Evolutionary conservation across 2,329 filamentous ascomycete genomes (phyloP).

Genomic region (Microsporum canis): DNA sequence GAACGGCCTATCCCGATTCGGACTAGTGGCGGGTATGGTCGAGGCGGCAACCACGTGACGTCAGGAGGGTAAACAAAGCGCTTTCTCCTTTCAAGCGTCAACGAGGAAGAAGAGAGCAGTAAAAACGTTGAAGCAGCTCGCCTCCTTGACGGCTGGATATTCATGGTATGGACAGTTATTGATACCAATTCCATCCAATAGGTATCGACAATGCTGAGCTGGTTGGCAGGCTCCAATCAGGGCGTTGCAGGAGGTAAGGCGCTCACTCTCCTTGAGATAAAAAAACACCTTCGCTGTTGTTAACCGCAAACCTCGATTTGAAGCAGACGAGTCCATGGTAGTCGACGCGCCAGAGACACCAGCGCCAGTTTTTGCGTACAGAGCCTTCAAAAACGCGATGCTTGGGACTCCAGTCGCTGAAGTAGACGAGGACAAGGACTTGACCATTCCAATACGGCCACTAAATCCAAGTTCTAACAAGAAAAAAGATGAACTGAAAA

Average conservation of each 20-base stretch:
- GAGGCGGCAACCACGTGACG: background rate
- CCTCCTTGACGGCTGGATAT: background rate
- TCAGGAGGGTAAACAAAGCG: slow-evolving; percentile 2
- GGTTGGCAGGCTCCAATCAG: slow-evolving; percentile 24
- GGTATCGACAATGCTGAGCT: slow-evolving; percentile 22
- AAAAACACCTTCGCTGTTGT: background rate
- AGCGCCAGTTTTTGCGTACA: slow-evolving; percentile 55
- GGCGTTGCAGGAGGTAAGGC: slow-evolving; percentile 20
- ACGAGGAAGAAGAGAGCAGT: background rate
- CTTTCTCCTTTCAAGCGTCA: background rate
- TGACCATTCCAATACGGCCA: slow-evolving; percentile 14
- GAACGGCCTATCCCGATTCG: background rate
- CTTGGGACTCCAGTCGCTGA: slow-evolving; percentile 48
- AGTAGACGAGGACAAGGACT: slow-evolving; percentile 33
- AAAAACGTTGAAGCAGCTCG: background rate
- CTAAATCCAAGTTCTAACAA: slow-evolving; percentile 9
- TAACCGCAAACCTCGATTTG: slow-evolving; percentile 4
- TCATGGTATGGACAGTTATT: background rate
- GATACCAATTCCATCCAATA: background rate
- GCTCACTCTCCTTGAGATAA: slow-evolving; percentile 5
- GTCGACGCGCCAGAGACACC: slow-evolving; percentile 52
- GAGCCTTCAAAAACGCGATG: slow-evolving; percentile 48
- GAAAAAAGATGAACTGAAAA: slow-evolving; percentile 6
- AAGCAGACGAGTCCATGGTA: slow-evolving; percentile 16
- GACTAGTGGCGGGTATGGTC: background rate